These are phyloP conservation scores for Boletus smithii DNA, from an alignment of 1,284 basidiomycete species.

Conservation along the genomic window DNA sequence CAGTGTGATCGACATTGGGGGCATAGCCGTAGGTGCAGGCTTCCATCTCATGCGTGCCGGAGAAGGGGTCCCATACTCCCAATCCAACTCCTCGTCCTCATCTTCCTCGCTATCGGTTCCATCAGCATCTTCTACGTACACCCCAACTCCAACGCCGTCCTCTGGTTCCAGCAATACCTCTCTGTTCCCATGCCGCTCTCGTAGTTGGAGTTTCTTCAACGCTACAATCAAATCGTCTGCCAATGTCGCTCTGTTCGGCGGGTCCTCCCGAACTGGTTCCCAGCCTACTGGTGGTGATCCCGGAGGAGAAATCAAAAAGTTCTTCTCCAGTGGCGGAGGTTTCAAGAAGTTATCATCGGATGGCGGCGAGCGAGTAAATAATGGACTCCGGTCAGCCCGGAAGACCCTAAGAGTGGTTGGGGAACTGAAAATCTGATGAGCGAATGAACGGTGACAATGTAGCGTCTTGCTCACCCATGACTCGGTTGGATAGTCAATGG, in stretches of 20 bases:
- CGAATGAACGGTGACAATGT: conserved; percentile 4
- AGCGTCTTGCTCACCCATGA: conserved; percentile 41
- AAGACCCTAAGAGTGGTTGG: conserved; percentile 70
- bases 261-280: conserved; percentile 90
- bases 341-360: conserved; percentile 57
- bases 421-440: conserved; percentile 34
- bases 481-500: conserved; percentile 54
- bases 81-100: conserved; percentile 44
- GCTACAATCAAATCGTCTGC: conserved; percentile 88
- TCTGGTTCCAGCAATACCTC: conserved; percentile 63
- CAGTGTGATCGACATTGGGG: conserved; percentile 43
- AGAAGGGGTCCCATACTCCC: conserved; percentile 60
- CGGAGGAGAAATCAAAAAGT: conserved; percentile 97
- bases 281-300: conserved; percentile 98
- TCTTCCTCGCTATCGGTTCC: conserved; percentile 34
- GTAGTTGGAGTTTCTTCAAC: conserved; percentile 58
- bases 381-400: conserved; percentile 73
- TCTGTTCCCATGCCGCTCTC: conserved; percentile 36
- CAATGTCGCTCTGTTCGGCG: conserved; percentile 83
- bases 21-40: conserved; percentile 54
- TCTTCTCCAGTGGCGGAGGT: conserved; percentile 81
- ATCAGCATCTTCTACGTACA: conserved; percentile 71
- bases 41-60: conserved; percentile 50
- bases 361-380: conserved; percentile 43
- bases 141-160: conserved; percentile 69